Percentiles rank a stretch among this genome's conserved stretches.
Conservation (phyloP, 83 land plant species). For the Picea abies region DNA sequence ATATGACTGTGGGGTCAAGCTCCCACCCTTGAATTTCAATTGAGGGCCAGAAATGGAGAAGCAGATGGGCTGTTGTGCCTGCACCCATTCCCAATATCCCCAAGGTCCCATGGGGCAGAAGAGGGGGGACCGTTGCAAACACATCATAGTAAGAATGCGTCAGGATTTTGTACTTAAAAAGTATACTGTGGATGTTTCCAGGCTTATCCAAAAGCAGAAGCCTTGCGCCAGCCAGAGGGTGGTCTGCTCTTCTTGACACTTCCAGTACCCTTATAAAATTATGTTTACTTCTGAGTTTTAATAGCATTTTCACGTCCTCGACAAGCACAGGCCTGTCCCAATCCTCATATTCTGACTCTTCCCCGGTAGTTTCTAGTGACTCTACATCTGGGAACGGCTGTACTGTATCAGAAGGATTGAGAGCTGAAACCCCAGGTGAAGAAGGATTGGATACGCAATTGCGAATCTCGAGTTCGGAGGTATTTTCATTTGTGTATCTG, state of each 20-base stretch:
- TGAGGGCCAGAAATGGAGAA: slow-evolving; percentile 60
- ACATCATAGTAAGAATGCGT: slow-evolving; percentile 78
- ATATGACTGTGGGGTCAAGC: slow-evolving; percentile 67
- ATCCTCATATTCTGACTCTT: background rate
- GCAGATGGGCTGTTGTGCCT: slow-evolving; percentile 70
- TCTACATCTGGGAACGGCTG: background rate
- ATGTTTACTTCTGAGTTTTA: slow-evolving; percentile 54
- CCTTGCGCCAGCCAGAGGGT: slow-evolving; percentile 75
- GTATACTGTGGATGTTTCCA: slow-evolving; percentile 88
- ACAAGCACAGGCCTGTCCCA: slow-evolving; percentile 26
- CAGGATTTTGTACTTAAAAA: slow-evolving; percentile 40
- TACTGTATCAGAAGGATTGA: background rate
- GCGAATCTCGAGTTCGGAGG: background rate
- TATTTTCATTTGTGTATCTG: background rate
- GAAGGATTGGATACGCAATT: background rate
- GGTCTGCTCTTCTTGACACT: slow-evolving; percentile 70
- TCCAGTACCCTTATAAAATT: no score
- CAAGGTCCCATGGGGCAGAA: slow-evolving; percentile 75
- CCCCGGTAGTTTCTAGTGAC: background rate
- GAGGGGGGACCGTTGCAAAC: slow-evolving; percentile 73
- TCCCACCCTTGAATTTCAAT: slow-evolving; percentile 77
- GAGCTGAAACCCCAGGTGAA: background rate
- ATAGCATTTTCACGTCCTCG: slow-evolving; percentile 47
- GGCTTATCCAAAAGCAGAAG: slow-evolving; percentile 78
- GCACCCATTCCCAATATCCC: slow-evolving; percentile 81